Evolutionary conservation across 495 filamentous ascomycete species (phyloP).

Genomic region (Penicillium ucsense): DNA sequence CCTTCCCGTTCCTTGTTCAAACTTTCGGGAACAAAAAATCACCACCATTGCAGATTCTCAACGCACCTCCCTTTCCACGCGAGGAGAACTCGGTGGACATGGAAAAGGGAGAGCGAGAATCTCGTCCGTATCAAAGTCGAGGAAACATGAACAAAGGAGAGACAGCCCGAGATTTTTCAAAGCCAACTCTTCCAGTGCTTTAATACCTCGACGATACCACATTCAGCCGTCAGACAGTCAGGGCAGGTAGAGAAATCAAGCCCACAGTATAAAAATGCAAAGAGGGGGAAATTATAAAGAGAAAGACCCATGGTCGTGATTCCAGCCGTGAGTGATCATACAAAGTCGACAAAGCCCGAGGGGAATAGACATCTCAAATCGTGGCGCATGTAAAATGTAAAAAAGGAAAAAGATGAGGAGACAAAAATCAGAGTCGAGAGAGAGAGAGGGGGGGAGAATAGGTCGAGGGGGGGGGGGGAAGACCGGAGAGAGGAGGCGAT

Average conservation of each 20-base stretch:
- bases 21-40: slow-evolving; percentile 20
- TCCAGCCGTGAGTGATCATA: slow-evolving; percentile 21
- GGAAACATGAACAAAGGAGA: too few relatives aligned
- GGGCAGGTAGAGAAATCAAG: background rate
- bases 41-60: slow-evolving; percentile 11
- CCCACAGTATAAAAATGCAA: slow-evolving; percentile 3
- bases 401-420: background rate
- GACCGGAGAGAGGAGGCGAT: too few relatives aligned
- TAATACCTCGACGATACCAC: too few relatives aligned
- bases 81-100: slow-evolving; percentile 9
- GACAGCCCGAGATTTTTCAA: too few relatives aligned
- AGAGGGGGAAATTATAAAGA: background rate
- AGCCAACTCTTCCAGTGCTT: too few relatives aligned
- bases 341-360: slow-evolving; percentile 11
- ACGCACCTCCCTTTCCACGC: slow-evolving; percentile 6
- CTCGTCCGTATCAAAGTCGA: too few relatives aligned
- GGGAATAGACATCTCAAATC: slow-evolving; percentile 18
- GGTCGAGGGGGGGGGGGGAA: too few relatives aligned
- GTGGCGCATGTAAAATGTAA: slow-evolving; percentile 12
- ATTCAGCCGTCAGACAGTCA: background rate
- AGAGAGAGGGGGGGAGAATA: too few relatives aligned
- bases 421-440: background rate
- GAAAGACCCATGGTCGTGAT: slow-evolving; percentile 18
- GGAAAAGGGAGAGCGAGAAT: slow-evolving; percentile 5
- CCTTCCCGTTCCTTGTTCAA: slow-evolving; percentile 8